Percentiles rank a stretch among this genome's conserved stretches.
Conservation (phyloP, 1,139 yeast species). For the Debaryomycetaceae sp. region DNA sequence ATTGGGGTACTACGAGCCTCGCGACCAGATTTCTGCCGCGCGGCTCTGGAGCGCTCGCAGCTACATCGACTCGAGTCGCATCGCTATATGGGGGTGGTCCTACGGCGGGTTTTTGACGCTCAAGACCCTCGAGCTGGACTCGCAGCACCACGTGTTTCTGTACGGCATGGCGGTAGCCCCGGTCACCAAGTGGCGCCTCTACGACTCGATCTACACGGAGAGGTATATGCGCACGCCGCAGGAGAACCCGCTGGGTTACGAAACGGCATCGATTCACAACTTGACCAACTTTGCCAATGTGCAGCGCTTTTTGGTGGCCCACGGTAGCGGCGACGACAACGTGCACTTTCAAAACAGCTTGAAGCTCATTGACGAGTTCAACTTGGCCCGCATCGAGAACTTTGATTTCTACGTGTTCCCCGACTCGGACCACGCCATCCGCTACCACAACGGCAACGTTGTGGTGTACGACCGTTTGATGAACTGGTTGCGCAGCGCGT, state of each 20-base stretch:
- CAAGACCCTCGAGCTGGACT: conserved; percentile 67
- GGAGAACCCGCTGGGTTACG: conserved; percentile 56
- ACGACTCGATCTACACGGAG: conserved; percentile 76
- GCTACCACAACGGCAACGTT: conserved; percentile 64
- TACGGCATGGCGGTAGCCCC: conserved; percentile 83
- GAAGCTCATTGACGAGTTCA: conserved; percentile 58
- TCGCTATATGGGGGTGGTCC: conserved; percentile 84
- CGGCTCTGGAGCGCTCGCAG: conserved; percentile 48
- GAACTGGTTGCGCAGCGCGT: conserved; percentile 55
- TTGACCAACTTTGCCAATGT: conserved; percentile 44
- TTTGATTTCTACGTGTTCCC: conserved; percentile 75
- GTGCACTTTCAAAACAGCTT: conserved; percentile 74
- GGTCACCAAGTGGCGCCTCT: conserved; percentile 72
- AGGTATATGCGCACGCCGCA: conserved; percentile 72
- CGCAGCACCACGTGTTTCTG: conserved; percentile 51
- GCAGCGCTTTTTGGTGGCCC: conserved; percentile 64
- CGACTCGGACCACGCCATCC: conserved; percentile 70
- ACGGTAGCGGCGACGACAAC: conserved; percentile 81
- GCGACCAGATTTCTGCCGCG: conserved; percentile 70
- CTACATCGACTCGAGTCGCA: conserved; percentile 54
- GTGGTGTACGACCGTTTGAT: conserved; percentile 65
- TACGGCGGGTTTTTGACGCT: conserved; percentile 78
- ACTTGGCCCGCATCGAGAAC: conserved; percentile 57
- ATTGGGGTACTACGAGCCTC: conserved; percentile 64
- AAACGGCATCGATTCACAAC: conserved; percentile 48